Evolutionary conservation across 2,329 filamentous ascomycete species (phyloP).

Genomic region (Fusarium sororula): DNA sequence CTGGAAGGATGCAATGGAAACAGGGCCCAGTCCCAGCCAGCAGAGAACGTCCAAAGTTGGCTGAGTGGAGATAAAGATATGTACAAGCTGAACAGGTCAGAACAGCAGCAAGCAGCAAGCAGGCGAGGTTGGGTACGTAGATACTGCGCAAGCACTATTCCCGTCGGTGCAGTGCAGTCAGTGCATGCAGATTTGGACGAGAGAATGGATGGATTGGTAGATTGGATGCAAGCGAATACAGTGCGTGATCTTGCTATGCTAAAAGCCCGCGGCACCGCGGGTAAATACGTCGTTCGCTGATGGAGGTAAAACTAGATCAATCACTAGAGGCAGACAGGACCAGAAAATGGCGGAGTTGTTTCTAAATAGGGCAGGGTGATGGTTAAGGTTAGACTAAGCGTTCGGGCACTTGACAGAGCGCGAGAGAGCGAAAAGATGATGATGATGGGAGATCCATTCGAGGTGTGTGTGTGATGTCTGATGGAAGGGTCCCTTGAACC

Average conservation of each 20-base stretch:
- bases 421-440: conserved; percentile 14
- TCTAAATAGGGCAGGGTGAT: conserved; percentile 3
- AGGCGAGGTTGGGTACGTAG: not conserved
- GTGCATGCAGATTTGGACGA: not conserved
- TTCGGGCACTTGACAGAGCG: conserved; percentile 9
- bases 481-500: not conserved
- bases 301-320: not conserved
- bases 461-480: not conserved
- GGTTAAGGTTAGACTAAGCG: conserved; percentile 3
- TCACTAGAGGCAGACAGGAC: not conserved
- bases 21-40: conserved; percentile 9
- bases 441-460: conserved; percentile 9
- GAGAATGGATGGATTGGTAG: not conserved
- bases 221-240: conserved; percentile 22
- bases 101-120: not conserved
- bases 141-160: conserved; percentile 9
- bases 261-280: not conserved
- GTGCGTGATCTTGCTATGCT: not conserved
- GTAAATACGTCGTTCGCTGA: not conserved
- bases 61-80: not conserved
- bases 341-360: conserved; percentile 3
- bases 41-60: conserved; percentile 3
- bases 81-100: not conserved
- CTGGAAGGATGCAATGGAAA: not conserved
- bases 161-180: conserved; percentile 16